Evolutionary conservation across 1,139 yeast species (phyloP), one percentile per base, ranked within the genome.

Genomic region (Geotrichum macrosporum): DNA sequence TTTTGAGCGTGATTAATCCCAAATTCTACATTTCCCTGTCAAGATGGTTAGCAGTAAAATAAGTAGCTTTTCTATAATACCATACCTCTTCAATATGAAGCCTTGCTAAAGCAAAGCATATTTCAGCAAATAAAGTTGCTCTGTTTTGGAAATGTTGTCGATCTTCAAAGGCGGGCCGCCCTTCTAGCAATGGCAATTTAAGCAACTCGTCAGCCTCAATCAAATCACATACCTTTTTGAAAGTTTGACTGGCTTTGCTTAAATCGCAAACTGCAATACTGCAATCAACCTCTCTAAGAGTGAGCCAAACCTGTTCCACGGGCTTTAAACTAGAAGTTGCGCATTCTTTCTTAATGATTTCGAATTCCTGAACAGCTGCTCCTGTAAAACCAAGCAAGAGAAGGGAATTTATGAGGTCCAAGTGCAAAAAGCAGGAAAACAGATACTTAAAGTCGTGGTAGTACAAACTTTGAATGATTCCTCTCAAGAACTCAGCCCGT

Each of bases 1-100:
- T 50, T 47, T 41, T 54, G 58, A 2, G 54, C 45, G 32, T 50
- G 53, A 5, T 44, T 51, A n/a, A 54, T 50, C 1, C 53, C 58
- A 4, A 44, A 47, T n/a, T 50, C 56, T 12, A 45, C 47, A 27
- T 45, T 40, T 3, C 57, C 57, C 20, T 46, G n/a, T n/a, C n/a
- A n/a, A n/a, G n/a, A n/a, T n/a, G n/a, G n/a, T n/a, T n/a, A n/a
- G n/a, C n/a, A n/a, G n/a, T n/a, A n/a, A n/a, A n/a, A n/a, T n/a
- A n/a, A n/a, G n/a, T n/a, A n/a, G n/a, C n/a, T n/a, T n/a, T n/a
- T n/a, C n/a, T n/a, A n/a, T n/a, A n/a, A n/a, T n/a, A n/a, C n/a
- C n/a, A n/a, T n/a, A n/a, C n/a, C n/a, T n/a, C 46, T 39, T 46
- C 48, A 26, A 44, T 45, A 32, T 34, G 43, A 5, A 54, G 43